Conservation (phyloP, 495 filamentous ascomycete species). For the Penicillium silybi region DNA sequence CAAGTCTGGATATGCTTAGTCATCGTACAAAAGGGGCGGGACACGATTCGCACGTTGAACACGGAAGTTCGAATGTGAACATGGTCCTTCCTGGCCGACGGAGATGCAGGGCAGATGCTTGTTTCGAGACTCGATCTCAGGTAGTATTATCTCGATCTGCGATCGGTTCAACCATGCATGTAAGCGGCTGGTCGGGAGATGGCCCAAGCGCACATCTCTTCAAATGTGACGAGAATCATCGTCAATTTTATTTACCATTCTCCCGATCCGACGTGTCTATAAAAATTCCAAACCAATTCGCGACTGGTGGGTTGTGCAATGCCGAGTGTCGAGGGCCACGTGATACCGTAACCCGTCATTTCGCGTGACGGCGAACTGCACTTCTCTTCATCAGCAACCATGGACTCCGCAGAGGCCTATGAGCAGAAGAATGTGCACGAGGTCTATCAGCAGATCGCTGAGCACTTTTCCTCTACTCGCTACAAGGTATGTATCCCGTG, state of each 20-base stretch:
- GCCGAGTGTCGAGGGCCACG: not conserved
- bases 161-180: not conserved
- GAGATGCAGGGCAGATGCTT: not conserved
- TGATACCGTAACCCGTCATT: not conserved
- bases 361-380: slow-evolving; percentile 3
- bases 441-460: slow-evolving; percentile 91
- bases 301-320: not conserved
- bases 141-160: not conserved
- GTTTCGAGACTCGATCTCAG: not conserved
- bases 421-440: slow-evolving; percentile 85
- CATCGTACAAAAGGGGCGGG: not conserved
- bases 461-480: slow-evolving; percentile 90
- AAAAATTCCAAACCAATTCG: not conserved
- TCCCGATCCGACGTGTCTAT: not conserved
- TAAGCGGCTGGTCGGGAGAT: not conserved
- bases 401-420: slow-evolving; percentile 48
- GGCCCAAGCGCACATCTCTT: not conserved
- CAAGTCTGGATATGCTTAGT: not conserved
- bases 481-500: slow-evolving; percentile 62
- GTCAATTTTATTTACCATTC: not conserved
- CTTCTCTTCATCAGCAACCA: not conserved
- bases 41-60: not conserved
- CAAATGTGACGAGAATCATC: not conserved
- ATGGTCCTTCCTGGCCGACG: not conserved
- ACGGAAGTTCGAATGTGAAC: not conserved